A percentile compares a stretch with the other conserved stretches of the same genome.
phyloP scores from a whole-genome alignment of 148 eudicot species.

The Chenopodium formosanum region DNA sequence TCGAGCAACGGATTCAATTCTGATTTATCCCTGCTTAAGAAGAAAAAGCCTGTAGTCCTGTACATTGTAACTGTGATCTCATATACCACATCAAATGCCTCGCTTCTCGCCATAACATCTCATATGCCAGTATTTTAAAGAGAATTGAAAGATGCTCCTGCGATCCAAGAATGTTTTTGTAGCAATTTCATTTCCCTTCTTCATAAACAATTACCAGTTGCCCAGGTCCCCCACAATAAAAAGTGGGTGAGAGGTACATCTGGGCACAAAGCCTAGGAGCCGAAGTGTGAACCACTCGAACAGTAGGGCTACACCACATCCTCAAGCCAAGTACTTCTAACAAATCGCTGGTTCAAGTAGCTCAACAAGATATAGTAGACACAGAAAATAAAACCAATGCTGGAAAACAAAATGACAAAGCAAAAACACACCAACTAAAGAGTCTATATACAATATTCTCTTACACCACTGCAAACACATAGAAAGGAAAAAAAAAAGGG shows the following conservation, averaged over 20 bases:
- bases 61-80: neutral
- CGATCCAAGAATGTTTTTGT: neutral
- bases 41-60: neutral
- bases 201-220: no score
- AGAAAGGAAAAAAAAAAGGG: no score
- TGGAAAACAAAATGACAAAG: neutral
- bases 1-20: no score
- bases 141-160: neutral
- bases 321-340: neutral
- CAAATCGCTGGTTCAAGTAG: neutral
- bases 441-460: constrained; percentile 8
- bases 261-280: neutral
- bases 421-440: neutral
- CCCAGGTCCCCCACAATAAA: no score
- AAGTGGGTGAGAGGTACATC: no score
- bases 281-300: neutral
- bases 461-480: neutral
- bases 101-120: neutral
- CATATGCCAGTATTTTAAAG: neutral
- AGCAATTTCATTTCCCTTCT: no score
- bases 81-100: neutral
- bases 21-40: neutral
- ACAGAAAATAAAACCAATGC: neutral
- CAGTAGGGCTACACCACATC: neutral
- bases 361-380: neutral